A percentile compares a stretch with the other conserved stretches of the same genome.
These are phyloP conservation scores for Iris pallida DNA, from an alignment of 116 monocot species.

Conservation along the genomic window DNA sequence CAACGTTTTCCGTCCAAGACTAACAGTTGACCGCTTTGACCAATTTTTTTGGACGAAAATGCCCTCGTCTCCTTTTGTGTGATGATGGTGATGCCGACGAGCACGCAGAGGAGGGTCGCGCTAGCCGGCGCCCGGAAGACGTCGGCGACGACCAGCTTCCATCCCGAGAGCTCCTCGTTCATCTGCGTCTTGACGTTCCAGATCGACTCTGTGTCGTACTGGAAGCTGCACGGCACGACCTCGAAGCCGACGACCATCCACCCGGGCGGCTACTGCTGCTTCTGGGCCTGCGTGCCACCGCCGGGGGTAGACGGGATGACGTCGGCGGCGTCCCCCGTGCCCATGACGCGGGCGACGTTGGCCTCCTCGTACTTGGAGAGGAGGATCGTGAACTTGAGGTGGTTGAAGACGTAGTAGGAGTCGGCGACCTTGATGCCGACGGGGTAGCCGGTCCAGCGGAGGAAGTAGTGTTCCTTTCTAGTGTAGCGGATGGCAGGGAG, in stretches of 20 bases:
- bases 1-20: too few relatives aligned
- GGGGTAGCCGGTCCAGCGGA: conserved; percentile 40
- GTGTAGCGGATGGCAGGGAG: conserved; percentile 33
- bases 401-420: conserved; percentile 31
- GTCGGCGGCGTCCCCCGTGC: conserved; percentile 48
- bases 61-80: too few relatives aligned
- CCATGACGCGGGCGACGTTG: conserved; percentile 58
- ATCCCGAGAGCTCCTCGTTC: conserved; percentile 74
- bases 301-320: conserved; percentile 37
- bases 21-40: too few relatives aligned
- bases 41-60: too few relatives aligned
- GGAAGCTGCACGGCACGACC: conserved; percentile 56
- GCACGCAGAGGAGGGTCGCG: conserved; percentile 56
- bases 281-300: background rate
- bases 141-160: conserved; percentile 79
- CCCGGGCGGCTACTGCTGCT: conserved; percentile 28
- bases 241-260: conserved; percentile 85
- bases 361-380: conserved; percentile 79
- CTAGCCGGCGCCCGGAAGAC: conserved; percentile 63
- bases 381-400: conserved; percentile 62
- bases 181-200: conserved; percentile 63
- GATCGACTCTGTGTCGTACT: conserved; percentile 42
- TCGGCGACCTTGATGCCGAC: conserved; percentile 23
- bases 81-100: too few relatives aligned
- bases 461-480: conserved; percentile 18